phyloP scores from a whole-genome alignment of 192 early-diverging fungal genomes.

The Gaertneriomyces semiglobifer region DNA sequence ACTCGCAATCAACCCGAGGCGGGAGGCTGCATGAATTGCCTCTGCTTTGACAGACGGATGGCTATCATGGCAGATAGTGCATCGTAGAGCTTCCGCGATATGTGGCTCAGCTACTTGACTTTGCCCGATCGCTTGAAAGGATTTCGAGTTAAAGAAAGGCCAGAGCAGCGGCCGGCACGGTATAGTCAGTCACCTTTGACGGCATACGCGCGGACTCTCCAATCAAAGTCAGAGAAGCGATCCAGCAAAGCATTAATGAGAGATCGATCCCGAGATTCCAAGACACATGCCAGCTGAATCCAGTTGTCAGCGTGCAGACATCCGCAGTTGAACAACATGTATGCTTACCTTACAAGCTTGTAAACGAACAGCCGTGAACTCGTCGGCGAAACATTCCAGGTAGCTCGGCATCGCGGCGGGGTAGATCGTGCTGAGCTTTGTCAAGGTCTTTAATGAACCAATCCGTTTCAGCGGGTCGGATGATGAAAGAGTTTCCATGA shows the following conservation, averaged over 20 bases:
- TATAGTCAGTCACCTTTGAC: constrained; percentile 41
- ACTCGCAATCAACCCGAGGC: constrained; percentile 35
- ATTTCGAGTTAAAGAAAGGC: neutral
- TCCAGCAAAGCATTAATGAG: constrained; percentile 41
- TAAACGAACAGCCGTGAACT: constrained; percentile 41
- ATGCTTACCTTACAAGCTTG: constrained; percentile 51
- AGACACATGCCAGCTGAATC: constrained; percentile 39
- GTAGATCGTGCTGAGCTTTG: constrained; percentile 33
- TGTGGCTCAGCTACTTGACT: constrained; percentile 38
- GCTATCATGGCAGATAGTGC: constrained; percentile 42
- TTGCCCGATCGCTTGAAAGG: constrained; percentile 35
- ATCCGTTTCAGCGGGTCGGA: constrained; percentile 41
- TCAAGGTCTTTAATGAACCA: constrained; percentile 42
- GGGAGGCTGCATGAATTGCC: constrained; percentile 38
- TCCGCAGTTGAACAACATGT: neutral
- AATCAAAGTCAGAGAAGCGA: constrained; percentile 37
- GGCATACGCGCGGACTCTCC: constrained; percentile 44
- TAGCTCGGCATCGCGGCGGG: constrained; percentile 24
- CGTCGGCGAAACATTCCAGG: constrained; percentile 40
- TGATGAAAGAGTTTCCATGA: constrained; percentile 34
- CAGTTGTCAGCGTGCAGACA: neutral
- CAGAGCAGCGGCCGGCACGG: neutral
- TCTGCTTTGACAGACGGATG: constrained; percentile 42
- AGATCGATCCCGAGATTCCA: constrained; percentile 30
- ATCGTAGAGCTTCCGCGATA: constrained; percentile 41